Evolutionary conservation across 441 rosid genomes (phyloP), one percentile per base, ranked within the genome.

Genomic region (Croton setiger): DNA sequence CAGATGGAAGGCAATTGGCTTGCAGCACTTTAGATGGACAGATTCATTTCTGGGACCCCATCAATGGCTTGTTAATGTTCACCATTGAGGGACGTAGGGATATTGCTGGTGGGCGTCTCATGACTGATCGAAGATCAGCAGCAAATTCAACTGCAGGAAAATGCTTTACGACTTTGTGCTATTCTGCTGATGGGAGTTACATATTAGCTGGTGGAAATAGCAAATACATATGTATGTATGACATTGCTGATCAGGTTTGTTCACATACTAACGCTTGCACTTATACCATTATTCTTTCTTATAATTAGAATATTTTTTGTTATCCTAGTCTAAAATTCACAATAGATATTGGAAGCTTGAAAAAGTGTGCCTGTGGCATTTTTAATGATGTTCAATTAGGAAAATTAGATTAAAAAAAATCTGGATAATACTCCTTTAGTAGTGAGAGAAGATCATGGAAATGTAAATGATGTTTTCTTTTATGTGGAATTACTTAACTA

Each of bases 211-310:
- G 95, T 41, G 98, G 99, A 74, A 89, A 79, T 72, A 95, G 98
- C 84, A 95, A 96, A 88, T 95, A 81, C 79, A 90, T 95, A 49
- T 95, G 99, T 78, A 89, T 95, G 92, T 95, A 95, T 77, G 99
- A 90, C 78, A 87, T 95, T 70, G 80, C 92, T 20, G 99, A 95
- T 80, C 99, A 92, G 97, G 99, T 95, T 59, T 67, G 87, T 77
- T 70, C 72, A 21, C 43, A 36, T 10, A 15, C 36, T 68, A 7
- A 2, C 57, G 60, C 49, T 45, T 21, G 4, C 48, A 15, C 4
- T 64, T 59, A 45, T 57, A 6, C 63, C 2, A 45, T 10, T 21
- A 1, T 17, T 48, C 55, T 7, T 52, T 21, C 10, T 4, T 5
- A 54, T 54, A 11, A 21, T 9, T 54, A 23, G 27, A 56, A 31